Evolutionary conservation across 768 basidiomycete species (phyloP).

Genomic region (Termitomyces eurrhizus): DNA sequence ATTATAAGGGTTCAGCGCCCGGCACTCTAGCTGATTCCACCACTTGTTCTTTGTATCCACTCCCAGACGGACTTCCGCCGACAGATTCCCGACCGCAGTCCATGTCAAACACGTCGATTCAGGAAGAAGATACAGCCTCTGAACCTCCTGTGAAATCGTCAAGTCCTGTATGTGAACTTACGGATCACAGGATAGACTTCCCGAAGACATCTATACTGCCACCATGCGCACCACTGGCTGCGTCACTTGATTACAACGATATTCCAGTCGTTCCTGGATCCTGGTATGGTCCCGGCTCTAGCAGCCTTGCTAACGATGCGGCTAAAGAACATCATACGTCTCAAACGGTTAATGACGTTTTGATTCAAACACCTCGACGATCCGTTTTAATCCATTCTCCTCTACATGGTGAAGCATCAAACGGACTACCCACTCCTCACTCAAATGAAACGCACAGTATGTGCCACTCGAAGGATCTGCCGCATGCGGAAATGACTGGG

Average conservation of each 20-base stretch:
- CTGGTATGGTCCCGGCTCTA: conserved; percentile 14
- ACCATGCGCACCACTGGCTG: neutral
- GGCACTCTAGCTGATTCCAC: neutral
- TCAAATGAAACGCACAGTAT: conserved; percentile 4
- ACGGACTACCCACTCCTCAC: conserved; percentile 17
- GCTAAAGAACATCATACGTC: neutral
- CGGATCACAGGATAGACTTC: neutral
- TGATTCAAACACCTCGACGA: neutral
- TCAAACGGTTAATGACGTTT: neutral
- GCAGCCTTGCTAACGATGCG: neutral
- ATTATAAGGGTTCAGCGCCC: neutral
- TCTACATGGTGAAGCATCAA: conserved; percentile 27
- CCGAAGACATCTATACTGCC: neutral
- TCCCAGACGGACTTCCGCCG: neutral
- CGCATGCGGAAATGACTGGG: conserved; percentile 25
- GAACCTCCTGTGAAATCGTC: neutral
- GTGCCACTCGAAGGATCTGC: conserved; percentile 16
- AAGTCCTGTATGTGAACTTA: neutral
- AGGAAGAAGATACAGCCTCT: neutral
- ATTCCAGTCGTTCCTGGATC: conserved; percentile 2
- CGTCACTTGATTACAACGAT: neutral
- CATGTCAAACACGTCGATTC: neutral
- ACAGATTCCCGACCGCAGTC: neutral
- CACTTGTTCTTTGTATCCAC: conserved; percentile 5
- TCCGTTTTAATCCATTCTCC: conserved; percentile 10